Evolutionary conservation across 192 early-diverging fungal genomes (phyloP).

Genomic region (Entrophospora sp.): DNA sequence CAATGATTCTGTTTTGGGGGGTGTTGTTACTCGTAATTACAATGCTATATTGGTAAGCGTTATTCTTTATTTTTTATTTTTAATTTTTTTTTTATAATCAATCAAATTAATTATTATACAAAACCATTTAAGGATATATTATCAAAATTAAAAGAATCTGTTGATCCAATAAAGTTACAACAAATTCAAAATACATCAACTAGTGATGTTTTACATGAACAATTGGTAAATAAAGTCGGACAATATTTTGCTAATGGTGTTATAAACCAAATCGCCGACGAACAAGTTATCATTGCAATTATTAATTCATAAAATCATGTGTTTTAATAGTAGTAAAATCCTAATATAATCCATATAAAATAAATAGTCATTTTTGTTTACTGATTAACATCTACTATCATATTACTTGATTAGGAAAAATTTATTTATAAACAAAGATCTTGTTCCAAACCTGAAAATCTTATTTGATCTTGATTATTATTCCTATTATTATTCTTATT

Average conservation of each 20-base stretch:
- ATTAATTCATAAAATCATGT: conserved; percentile 11
- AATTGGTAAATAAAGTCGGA: conserved; percentile 9
- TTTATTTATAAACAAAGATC: too few relatives aligned
- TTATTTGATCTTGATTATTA: too few relatives aligned
- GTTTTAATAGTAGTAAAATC: too few relatives aligned
- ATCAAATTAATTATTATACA: not conserved
- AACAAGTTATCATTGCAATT: conserved; percentile 1
- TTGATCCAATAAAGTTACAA: not conserved
- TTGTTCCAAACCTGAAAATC: too few relatives aligned
- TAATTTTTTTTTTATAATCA: not conserved
- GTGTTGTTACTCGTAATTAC: conserved; percentile 35
- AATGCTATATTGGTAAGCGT: conserved; percentile 41
- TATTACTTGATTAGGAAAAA: too few relatives aligned
- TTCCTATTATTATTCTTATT: too few relatives aligned
- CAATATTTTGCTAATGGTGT: conserved; percentile 2
- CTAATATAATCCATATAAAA: too few relatives aligned
- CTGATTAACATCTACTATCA: too few relatives aligned
- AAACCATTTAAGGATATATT: conserved; percentile 6
- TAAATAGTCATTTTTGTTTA: too few relatives aligned
- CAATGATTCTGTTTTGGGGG: not conserved
- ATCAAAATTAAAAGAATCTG: not conserved
- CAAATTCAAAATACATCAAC: not conserved
- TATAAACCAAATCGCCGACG: not conserved
- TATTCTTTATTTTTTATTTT: not conserved
- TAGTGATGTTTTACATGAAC: conserved; percentile 12